Evolutionary conservation across 805 yeast genomes (phyloP).

Genomic region (Saccharomycopsis sp.): DNA sequence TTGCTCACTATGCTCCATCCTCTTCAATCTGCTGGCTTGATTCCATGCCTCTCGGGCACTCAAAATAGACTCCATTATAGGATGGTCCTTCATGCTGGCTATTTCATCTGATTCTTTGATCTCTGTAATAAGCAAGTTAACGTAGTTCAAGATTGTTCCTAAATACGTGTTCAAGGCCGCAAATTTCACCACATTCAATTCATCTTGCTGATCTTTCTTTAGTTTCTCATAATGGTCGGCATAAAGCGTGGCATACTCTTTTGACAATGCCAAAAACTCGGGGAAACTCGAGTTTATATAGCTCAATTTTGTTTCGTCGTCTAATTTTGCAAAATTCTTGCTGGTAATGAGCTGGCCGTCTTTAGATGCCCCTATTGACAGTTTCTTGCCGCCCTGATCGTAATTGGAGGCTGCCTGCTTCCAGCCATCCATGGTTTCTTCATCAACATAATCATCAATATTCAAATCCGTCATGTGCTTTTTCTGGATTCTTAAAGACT

Average conservation of each 20-base stretch:
- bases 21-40: slow-evolving; percentile 58
- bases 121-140: slow-evolving; percentile 63
- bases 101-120: slow-evolving; percentile 46
- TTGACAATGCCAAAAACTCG: slow-evolving; percentile 71
- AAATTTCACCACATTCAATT: slow-evolving; percentile 46
- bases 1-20: slow-evolving; percentile 19
- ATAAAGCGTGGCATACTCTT: slow-evolving; percentile 46
- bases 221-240: slow-evolving; percentile 32
- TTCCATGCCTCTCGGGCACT: slow-evolving; percentile 86
- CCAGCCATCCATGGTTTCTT: slow-evolving; percentile 79
- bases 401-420: slow-evolving; percentile 47
- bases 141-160: slow-evolving; percentile 71
- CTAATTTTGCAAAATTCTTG: slow-evolving; percentile 44
- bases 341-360: slow-evolving; percentile 28
- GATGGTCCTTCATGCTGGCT: slow-evolving; percentile 69
- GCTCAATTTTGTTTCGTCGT: slow-evolving; percentile 44
- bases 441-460: slow-evolving; percentile 72
- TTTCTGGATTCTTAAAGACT: slow-evolving; percentile 83
- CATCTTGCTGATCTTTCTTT: slow-evolving; percentile 23
- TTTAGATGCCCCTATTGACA: slow-evolving; percentile 21
- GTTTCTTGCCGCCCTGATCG: slow-evolving; percentile 28
- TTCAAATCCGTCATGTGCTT: slow-evolving; percentile 68
- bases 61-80: slow-evolving; percentile 81
- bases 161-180: slow-evolving; percentile 73
- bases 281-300: slow-evolving; percentile 64